phyloP scores from a whole-genome alignment of 2,329 filamentous ascomycete genomes.

The Epichloe gansuensis region DNA sequence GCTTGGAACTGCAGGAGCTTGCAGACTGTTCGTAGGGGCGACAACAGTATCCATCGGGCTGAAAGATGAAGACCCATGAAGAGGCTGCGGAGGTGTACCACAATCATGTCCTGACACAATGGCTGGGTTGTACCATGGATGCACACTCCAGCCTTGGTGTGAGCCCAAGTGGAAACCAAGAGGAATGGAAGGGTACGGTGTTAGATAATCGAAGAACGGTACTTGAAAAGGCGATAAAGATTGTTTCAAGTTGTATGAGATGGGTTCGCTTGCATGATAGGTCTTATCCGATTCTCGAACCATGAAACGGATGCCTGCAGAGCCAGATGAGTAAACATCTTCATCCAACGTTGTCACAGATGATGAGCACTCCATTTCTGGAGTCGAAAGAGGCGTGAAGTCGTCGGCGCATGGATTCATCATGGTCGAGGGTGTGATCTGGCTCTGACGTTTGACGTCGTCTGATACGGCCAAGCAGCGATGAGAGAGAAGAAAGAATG shows the following conservation, averaged over 20 bases:
- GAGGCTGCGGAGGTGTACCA: conserved; percentile 3
- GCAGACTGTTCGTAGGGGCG: not conserved
- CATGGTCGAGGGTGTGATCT: not conserved
- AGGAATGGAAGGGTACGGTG: not conserved
- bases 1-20: not conserved
- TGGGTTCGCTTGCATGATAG: not conserved
- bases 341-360: not conserved
- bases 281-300: not conserved
- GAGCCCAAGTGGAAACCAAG: not conserved
- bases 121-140: conserved; percentile 4
- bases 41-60: not conserved
- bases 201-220: not conserved
- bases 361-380: not conserved
- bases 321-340: not conserved
- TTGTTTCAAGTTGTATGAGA: not conserved
- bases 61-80: not conserved
- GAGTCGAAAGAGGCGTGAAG: conserved; percentile 3
- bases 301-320: not conserved
- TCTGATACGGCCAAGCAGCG: not conserved
- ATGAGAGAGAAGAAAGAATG: not conserved
- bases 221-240: not conserved
- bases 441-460: not conserved
- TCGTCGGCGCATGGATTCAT: conserved; percentile 7
- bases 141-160: conserved; percentile 2
- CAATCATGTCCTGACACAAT: conserved; percentile 2